Base-by-base conservation (phyloP, 352 stramenopile genomes). In the Paralagenidium karlingii region DNA sequence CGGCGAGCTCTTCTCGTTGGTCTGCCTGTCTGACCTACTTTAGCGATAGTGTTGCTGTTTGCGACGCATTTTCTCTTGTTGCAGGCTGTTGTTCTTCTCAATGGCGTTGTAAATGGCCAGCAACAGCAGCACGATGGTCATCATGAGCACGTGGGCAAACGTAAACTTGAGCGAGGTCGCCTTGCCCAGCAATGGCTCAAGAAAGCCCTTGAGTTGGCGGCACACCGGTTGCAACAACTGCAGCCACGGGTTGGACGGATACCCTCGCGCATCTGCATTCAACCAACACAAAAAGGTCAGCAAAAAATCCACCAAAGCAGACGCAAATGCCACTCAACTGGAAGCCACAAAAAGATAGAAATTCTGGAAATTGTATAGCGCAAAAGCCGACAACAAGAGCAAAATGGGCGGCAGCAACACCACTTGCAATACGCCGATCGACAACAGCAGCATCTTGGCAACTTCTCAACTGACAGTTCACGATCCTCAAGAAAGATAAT, bases 331-430 rank as follows among this genome's bases (percentile, higher is more conserved):
- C 22, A 11, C 40, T 65, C 26, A 42, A 89, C 76, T 73, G 37
- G 56, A 49, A 27, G 73, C 76, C 38, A 85, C 53, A 33, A 78
- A 62, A 31, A 59, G 60, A 50, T 76, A 85, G 34, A 78, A 49
- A 31, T 77, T 78, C 58, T 89, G 74, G 58, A 87, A 89, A 54
- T 73, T 77, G 43, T 82, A 81, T 43, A 89, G 68, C 63, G 73
- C 63, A 16, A 87, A 49, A 19, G 58, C 61, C 42, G 73, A 65
- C 11, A 63, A 53, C 22, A 89, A 26, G 39, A 87, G 58, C 60
- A 87, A 47, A 42, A 84, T 38, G 37, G 73, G 65, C 53, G 76
- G 73, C 56, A 87, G 49, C 43, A 89, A 53, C 41, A 85, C 52
- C 31, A 85, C 48, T 40, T 89, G 69, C 34, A 68, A 53, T 19